Evolutionary conservation across 1,284 basidiomycete species (phyloP), one percentile per base, ranked within the genome.

Genomic region (Ceratobasidium sp.): DNA sequence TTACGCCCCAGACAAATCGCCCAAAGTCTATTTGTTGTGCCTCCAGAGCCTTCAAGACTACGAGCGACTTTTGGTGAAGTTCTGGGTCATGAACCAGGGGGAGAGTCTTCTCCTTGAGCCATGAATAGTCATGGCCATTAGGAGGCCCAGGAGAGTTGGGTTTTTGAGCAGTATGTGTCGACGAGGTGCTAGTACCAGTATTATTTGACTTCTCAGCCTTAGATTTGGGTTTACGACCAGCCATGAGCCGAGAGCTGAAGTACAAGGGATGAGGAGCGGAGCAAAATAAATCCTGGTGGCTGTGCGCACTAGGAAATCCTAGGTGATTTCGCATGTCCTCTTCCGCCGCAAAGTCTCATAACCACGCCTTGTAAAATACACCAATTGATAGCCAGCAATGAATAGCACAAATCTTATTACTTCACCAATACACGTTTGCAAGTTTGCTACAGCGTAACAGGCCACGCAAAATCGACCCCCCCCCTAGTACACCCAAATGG

Each of bases 1-100:
- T 57, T 22, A 57, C 56, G 5, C n/a, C 56, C 56, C 56, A 57
- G n/a, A 57, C 56, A 57, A 57, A 57, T 13, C 13, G 2, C 25
- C 56, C 56, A 29, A 57, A 29, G 4, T 29, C 56, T 3, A 57
- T 11, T 13, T 57, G n/a, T n/a, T 57, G 19, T 6, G n/a, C 56
- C 29, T 29, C 5, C 13, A 57, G 56, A 9, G 4, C 2, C 13
- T 57, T 32, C 2, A 57, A 11, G 6, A 57, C 56, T 4, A 13
- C 25, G 1, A 25, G 22, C 11, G 22, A 57, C 2, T 57, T 5
- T 9, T 29, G 13, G 13, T 57, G 56, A 4, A 57, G 56, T 9
- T 57, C 32, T 13, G 2, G 2, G 56, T 57, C 56, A 13, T n/a
- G n/a, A 57, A 57, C 25, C 22, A 25, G 4, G 32, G 56, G n/a